A percentile compares a stretch with the other conserved stretches of the same genome.
phyloP scores from a whole-genome alignment of 2,329 filamentous ascomycete species.

The Pseudogymnoascus sp. region DNA sequence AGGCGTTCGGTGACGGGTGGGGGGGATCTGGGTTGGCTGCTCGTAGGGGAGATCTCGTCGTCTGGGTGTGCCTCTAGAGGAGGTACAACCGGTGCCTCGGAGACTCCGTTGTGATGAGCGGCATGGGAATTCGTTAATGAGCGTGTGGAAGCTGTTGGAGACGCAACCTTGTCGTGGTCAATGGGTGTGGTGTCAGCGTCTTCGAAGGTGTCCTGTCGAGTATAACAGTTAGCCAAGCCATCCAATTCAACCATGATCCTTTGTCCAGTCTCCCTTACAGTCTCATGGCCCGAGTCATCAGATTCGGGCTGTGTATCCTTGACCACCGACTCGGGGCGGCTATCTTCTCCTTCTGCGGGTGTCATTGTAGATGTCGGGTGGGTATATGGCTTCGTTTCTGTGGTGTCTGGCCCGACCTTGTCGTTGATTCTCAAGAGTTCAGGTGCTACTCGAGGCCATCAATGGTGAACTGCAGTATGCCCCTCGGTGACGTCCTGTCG shows the following conservation, averaged over 20 bases:
- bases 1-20: constrained; percentile 40
- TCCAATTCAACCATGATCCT: background rate
- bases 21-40: constrained; percentile 40
- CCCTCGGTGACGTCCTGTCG: constrained; percentile 2
- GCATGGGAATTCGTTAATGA: constrained; percentile 2
- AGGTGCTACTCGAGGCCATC: constrained; percentile 13
- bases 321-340: background rate
- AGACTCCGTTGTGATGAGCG: background rate
- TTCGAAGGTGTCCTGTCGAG: constrained; percentile 66
- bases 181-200: constrained; percentile 57
- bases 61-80: constrained; percentile 27
- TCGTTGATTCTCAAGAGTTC: constrained; percentile 12
- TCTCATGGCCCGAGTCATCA: constrained; percentile 1
- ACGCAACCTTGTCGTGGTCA: constrained; percentile 11
- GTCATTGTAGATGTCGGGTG: background rate
- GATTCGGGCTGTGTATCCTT: background rate
- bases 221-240: background rate
- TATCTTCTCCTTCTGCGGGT: background rate
- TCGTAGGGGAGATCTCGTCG: constrained; percentile 17
- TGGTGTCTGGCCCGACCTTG: constrained; percentile 3
- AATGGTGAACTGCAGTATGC: constrained; percentile 12
- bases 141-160: background rate
- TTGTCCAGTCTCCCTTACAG: background rate
- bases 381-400: background rate
- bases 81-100: constrained; percentile 32